These are phyloP conservation scores for Rhizophora mangle DNA, from an alignment of 345 rosid species.

Conservation along the genomic window DNA sequence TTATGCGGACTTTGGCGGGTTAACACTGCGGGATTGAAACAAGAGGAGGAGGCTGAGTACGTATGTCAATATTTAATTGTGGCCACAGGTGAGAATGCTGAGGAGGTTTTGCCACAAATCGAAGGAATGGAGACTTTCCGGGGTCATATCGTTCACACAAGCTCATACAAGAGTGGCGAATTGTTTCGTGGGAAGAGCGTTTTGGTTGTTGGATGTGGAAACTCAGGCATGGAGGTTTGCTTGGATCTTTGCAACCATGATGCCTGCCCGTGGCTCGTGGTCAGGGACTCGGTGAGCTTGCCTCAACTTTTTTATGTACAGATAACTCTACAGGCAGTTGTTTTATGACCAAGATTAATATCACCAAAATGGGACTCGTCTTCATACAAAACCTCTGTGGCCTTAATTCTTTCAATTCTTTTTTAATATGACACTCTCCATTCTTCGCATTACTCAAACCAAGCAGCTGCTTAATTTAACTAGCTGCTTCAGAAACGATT, in stretches of 20 bases:
- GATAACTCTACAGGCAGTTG: background rate
- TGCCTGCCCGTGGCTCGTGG: slow-evolving; percentile 67
- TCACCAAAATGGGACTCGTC: background rate
- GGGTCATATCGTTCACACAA: slow-evolving; percentile 60
- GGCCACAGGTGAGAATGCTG: slow-evolving; percentile 85
- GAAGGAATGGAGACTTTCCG: slow-evolving; percentile 54
- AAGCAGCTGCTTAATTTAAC: background rate
- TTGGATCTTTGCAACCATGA: slow-evolving; percentile 77
- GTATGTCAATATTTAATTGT: slow-evolving; percentile 63
- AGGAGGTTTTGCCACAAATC: slow-evolving; percentile 51
- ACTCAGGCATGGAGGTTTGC: slow-evolving; percentile 90
- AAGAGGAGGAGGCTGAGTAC: slow-evolving; percentile 41
- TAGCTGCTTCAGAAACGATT: background rate
- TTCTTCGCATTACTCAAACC: background rate
- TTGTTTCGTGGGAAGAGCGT: slow-evolving; percentile 46
- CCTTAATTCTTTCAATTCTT: background rate
- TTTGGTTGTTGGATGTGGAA: slow-evolving; percentile 90
- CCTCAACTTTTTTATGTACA: background rate
- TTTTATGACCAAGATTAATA: background rate
- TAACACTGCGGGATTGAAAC: slow-evolving; percentile 38
- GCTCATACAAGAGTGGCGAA: slow-evolving; percentile 55
- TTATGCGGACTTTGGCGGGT: slow-evolving; percentile 53
- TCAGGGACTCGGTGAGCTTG: slow-evolving; percentile 67
- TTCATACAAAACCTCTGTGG: background rate
- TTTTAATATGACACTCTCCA: background rate